Conservation (phyloP, 352 stramenopile species). For the Globisporangium solare region DNA sequence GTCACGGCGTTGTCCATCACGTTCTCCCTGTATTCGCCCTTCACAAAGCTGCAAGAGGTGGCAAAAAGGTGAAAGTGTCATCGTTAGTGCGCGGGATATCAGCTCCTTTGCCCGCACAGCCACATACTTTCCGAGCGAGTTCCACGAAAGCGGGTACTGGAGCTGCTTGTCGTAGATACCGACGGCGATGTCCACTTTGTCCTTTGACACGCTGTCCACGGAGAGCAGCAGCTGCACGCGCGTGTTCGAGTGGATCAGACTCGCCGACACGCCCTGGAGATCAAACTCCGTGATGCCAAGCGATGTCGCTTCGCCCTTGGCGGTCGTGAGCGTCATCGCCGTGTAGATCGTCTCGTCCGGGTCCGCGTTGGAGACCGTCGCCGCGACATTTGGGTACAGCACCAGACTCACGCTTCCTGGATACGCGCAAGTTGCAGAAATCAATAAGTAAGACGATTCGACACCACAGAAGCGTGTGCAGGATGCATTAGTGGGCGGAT, state of each 20-base stretch:
- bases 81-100: not conserved
- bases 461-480: too few relatives aligned
- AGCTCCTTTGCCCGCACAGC: too few relatives aligned
- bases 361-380: slow-evolving; percentile 43
- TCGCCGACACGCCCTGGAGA: slow-evolving; percentile 55
- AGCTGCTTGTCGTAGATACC: slow-evolving; percentile 33
- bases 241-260: slow-evolving; percentile 57
- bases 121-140: slow-evolving; percentile 39
- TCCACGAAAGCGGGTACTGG: slow-evolving; percentile 65
- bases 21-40: slow-evolving; percentile 33
- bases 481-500: too few relatives aligned
- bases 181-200: slow-evolving; percentile 48
- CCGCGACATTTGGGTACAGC: slow-evolving; percentile 57
- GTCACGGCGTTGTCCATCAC: slow-evolving; percentile 50
- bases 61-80: not conserved
- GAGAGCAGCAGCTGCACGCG: slow-evolving; percentile 68
- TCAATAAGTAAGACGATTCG: too few relatives aligned
- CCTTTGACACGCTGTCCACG: slow-evolving; percentile 47
- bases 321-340: slow-evolving; percentile 46
- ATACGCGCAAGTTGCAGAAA: too few relatives aligned
- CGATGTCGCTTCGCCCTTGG: slow-evolving; percentile 35
- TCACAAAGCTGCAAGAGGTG: slow-evolving; percentile 15
- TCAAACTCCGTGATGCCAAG: slow-evolving; percentile 73
- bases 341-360: slow-evolving; percentile 48
- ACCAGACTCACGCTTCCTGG: slow-evolving; percentile 44